Conservation (phyloP, 805 yeast genomes). For the Nakazawaea ernobii region DNA sequence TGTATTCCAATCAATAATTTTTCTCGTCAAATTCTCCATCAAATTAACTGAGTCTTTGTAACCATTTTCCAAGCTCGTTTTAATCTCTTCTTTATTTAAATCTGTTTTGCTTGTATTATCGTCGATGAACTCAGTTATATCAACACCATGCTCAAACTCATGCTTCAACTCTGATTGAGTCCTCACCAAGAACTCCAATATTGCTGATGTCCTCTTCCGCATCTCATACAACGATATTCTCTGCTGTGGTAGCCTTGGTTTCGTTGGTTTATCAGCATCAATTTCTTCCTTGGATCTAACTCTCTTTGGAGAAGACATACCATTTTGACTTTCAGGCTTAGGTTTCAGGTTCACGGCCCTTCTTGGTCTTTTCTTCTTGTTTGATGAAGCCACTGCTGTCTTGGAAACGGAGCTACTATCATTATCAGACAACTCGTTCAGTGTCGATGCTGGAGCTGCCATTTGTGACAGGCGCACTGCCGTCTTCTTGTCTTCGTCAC, state of each 20-base stretch:
- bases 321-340: neutral
- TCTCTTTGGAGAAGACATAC: constrained; percentile 14
- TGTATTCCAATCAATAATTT: constrained; percentile 75
- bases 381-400: neutral
- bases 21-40: constrained; percentile 71
- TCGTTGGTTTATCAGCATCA: constrained; percentile 63
- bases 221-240: constrained; percentile 75
- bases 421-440: constrained; percentile 4
- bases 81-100: constrained; percentile 15
- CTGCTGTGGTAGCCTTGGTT: constrained; percentile 78
- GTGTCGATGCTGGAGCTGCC: neutral
- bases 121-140: constrained; percentile 40
- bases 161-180: constrained; percentile 78
- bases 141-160: constrained; percentile 58
- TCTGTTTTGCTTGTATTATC: constrained; percentile 23
- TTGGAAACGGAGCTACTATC: constrained; percentile 5
- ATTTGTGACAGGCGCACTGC: neutral
- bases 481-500: neutral
- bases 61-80: constrained; percentile 37
- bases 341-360: constrained; percentile 12
- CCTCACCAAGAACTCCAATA: constrained; percentile 83
- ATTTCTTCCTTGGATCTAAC: constrained; percentile 28
- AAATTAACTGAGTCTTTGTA: constrained; percentile 54
- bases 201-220: constrained; percentile 84
- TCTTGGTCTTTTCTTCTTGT: constrained; percentile 14